Conservation (phyloP, 768 basidiomycete genomes). For the Phanerodontia chrysosporium region DNA sequence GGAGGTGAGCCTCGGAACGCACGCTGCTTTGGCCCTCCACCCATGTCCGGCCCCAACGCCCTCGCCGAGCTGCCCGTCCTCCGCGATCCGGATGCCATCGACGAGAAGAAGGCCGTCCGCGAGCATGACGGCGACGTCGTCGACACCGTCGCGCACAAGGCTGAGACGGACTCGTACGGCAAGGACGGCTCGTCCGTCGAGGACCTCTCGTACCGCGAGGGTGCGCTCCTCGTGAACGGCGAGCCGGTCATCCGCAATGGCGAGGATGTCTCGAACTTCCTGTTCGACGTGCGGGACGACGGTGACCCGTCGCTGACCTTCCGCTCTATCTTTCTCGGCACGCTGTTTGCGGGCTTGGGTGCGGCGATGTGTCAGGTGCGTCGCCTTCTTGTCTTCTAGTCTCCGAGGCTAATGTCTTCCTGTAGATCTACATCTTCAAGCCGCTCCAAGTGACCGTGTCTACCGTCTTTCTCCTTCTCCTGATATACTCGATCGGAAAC, state of each 20-base stretch:
- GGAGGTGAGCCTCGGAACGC: background rate
- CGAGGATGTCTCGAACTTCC: constrained; percentile 47
- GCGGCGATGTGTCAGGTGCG: constrained; percentile 54
- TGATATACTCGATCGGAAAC: constrained; percentile 48
- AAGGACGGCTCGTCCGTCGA: constrained; percentile 9
- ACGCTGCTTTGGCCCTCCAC: background rate
- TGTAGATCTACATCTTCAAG: constrained; percentile 59
- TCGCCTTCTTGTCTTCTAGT: background rate
- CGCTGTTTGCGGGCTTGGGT: constrained; percentile 51
- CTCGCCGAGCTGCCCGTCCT: constrained; percentile 10
- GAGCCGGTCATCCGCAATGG: constrained; percentile 33
- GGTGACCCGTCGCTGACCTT: constrained; percentile 53
- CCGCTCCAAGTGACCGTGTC: constrained; percentile 49
- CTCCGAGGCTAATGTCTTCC: background rate
- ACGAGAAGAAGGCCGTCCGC: constrained; percentile 3
- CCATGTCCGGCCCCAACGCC: constrained; percentile 8
- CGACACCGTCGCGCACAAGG: constrained; percentile 3
- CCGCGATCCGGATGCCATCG: background rate
- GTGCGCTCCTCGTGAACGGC: constrained; percentile 16
- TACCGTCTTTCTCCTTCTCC: constrained; percentile 52
- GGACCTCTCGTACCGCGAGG: constrained; percentile 7
- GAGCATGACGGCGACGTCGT: background rate
- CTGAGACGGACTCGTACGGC: constrained; percentile 5
- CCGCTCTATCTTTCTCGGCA: constrained; percentile 52
- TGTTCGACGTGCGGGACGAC: constrained; percentile 56